A percentile compares a stretch with the other conserved stretches of the same genome.
Conservation (phyloP, 208 protist species). For the Wallacemonas rigidus region DNA sequence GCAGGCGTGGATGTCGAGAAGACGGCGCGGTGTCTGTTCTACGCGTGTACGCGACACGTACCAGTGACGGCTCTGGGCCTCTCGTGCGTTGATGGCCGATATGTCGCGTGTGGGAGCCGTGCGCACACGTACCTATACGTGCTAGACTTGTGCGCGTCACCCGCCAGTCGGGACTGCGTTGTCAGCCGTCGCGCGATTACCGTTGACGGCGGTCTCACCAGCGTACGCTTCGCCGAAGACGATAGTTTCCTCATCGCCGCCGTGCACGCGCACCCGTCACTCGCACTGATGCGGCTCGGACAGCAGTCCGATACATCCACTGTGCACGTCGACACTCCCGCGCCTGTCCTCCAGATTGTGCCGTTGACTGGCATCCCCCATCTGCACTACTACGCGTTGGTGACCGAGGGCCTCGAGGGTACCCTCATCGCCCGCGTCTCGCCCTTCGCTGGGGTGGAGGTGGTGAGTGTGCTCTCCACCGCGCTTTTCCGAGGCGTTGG, state of each 20-base stretch:
- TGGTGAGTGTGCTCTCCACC: conserved; percentile 68
- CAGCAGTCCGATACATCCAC: conserved; percentile 6
- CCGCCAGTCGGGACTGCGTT: conserved; percentile 15
- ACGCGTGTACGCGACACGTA: conserved; percentile 39
- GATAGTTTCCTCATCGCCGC: conserved; percentile 69
- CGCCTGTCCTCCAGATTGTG: conserved; percentile 52
- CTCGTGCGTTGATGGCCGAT: conserved; percentile 50
- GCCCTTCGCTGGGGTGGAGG: conserved; percentile 62
- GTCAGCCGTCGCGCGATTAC: conserved; percentile 16
- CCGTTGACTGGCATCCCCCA: conserved; percentile 50
- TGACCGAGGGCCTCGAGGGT: conserved; percentile 52
- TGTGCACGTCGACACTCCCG: conserved; percentile 44
- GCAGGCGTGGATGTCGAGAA: conserved; percentile 17
- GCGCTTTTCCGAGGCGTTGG: conserved; percentile 67
- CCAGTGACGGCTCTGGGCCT: conserved; percentile 53
- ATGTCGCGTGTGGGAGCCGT: conserved; percentile 61
- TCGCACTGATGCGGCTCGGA: conserved; percentile 51
- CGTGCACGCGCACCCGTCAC: conserved; percentile 38
- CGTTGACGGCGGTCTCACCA: conserved; percentile 58
- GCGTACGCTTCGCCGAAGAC: conserved; percentile 63
- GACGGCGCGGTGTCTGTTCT: conserved; percentile 64
- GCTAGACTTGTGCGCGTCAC: conserved; percentile 48
- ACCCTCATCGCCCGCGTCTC: conserved; percentile 67
- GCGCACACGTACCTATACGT: conserved; percentile 52
- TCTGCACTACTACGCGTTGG: conserved; percentile 62